These are phyloP conservation scores for Theobroma grandiflorum DNA, from an alignment of 441 rosid species.

Conservation along the genomic window DNA sequence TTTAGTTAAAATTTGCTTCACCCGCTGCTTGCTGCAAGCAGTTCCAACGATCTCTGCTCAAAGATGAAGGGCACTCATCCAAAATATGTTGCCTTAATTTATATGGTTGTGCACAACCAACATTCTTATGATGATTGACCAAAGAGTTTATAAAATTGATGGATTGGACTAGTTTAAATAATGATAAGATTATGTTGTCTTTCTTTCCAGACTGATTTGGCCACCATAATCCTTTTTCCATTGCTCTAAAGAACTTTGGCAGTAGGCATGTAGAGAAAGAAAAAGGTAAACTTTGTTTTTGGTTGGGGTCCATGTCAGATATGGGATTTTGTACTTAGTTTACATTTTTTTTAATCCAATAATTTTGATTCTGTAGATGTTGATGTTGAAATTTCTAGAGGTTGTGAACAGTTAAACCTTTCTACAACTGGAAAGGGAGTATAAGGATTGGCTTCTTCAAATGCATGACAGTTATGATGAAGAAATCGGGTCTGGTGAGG, in stretches of 20 bases:
- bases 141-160: not conserved
- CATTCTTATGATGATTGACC: not conserved
- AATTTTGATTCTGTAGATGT: too few relatives aligned
- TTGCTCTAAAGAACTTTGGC: constrained; percentile 56
- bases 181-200: not conserved
- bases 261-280: constrained; percentile 17
- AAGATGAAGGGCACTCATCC: not conserved
- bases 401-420: too few relatives aligned
- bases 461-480: constrained; percentile 58
- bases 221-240: constrained; percentile 52
- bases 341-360: not conserved
- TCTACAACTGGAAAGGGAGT: too few relatives aligned
- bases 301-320: not conserved
- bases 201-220: constrained; percentile 58
- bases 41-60: not conserved
- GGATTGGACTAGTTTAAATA: not conserved
- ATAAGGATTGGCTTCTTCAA: constrained; percentile 29
- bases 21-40: not conserved
- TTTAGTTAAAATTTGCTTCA: not conserved
- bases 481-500: constrained; percentile 34
- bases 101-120: not conserved
- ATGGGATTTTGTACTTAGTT: not conserved
- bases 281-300: too few relatives aligned
- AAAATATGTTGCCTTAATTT: not conserved
- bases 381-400: too few relatives aligned